Percentiles rank a stretch among this genome's conserved stretches.
Evolutionary conservation across 768 basidiomycete species (phyloP).

Genomic region (Mycena latifolia): DNA sequence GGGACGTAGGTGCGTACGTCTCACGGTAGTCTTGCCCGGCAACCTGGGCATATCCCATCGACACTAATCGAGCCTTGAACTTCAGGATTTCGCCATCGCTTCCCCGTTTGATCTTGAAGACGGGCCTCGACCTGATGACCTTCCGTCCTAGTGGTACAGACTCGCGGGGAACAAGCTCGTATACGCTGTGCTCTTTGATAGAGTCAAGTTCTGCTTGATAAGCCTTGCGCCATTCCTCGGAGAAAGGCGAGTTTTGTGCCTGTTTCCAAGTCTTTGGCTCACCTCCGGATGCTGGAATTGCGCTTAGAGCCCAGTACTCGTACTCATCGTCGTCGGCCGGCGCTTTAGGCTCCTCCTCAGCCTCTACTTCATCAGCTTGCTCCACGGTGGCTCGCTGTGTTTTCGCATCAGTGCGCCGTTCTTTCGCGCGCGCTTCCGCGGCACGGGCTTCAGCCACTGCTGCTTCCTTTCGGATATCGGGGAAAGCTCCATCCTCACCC

Average conservation of each 20-base stretch:
- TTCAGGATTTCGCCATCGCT: slow-evolving; percentile 14
- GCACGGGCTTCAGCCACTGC: background rate
- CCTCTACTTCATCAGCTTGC: background rate
- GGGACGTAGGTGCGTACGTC: slow-evolving; percentile 11
- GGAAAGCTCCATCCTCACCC: background rate
- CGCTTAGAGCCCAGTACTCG: slow-evolving; percentile 9
- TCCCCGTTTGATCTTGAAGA: slow-evolving; percentile 18
- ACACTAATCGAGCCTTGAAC: slow-evolving; percentile 14
- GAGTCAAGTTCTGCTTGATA: slow-evolving; percentile 11
- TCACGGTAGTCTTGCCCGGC: slow-evolving; percentile 9
- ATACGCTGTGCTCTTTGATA: slow-evolving; percentile 14
- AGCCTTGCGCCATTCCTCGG: background rate
- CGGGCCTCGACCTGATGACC: background rate
- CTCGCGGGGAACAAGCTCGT: slow-evolving; percentile 12
- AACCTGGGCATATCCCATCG: slow-evolving; percentile 15
- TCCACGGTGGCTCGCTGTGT: background rate
- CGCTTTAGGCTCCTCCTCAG: background rate
- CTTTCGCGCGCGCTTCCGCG: slow-evolving; percentile 1
- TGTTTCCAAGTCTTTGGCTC: slow-evolving; percentile 22
- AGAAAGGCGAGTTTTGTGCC: background rate
- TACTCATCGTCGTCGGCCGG: slow-evolving; percentile 1
- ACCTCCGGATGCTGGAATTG: background rate
- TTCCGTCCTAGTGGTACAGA: background rate
- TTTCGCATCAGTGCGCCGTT: background rate
- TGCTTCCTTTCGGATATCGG: background rate